Evolutionary conservation across 306 rosid species (phyloP).

Genomic region (Trichosanthes cucumerina): DNA sequence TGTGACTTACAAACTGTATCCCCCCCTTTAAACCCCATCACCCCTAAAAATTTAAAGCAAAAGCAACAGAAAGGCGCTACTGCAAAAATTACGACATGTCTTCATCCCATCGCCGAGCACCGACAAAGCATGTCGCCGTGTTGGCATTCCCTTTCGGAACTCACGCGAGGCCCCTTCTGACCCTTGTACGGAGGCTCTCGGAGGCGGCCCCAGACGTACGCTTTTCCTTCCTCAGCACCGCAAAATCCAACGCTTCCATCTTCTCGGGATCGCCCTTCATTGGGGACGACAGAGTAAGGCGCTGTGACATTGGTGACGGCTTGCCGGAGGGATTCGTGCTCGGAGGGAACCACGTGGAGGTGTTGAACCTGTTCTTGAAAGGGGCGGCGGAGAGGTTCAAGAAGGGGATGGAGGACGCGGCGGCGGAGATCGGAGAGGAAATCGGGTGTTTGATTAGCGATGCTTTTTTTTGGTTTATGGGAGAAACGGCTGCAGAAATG

Average conservation of each 20-base stretch:
- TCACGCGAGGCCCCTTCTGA: slow-evolving; percentile 55
- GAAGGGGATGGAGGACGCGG: slow-evolving; percentile 24
- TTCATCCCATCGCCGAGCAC: not conserved
- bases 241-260: slow-evolving; percentile 18
- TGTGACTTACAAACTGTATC: not conserved
- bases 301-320: slow-evolving; percentile 45
- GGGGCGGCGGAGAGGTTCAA: slow-evolving; percentile 26
- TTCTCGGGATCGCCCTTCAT: not conserved
- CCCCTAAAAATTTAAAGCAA: not conserved
- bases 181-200: slow-evolving; percentile 30
- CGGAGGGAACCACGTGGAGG: slow-evolving; percentile 18
- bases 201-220: slow-evolving; percentile 12
- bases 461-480: slow-evolving; percentile 57
- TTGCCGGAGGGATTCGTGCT: slow-evolving; percentile 28
- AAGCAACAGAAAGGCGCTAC: too few species aligned
- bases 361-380: slow-evolving; percentile 22
- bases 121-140: slow-evolving; percentile 39
- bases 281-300: slow-evolving; percentile 15
- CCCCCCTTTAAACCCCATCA: not conserved
- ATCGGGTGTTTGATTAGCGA: slow-evolving; percentile 52
- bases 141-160: slow-evolving; percentile 66
- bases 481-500: slow-evolving; percentile 36
- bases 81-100: too few species aligned
- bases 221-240: slow-evolving; percentile 52
- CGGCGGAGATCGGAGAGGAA: slow-evolving; percentile 17